Conservation (phyloP, 768 basidiomycete genomes). For the Zangia roseola region DNA sequence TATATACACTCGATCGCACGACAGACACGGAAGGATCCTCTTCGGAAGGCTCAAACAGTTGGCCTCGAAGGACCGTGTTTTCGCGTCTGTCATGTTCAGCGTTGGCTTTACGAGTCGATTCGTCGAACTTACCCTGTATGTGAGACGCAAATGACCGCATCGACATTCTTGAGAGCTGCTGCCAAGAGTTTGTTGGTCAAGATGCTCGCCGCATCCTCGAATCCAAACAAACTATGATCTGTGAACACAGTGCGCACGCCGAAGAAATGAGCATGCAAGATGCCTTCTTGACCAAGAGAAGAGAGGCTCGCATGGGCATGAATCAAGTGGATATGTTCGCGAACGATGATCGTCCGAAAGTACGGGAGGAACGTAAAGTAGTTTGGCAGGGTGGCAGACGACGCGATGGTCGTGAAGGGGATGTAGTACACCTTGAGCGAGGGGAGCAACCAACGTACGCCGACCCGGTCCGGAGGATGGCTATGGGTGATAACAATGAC, state of each 20-base stretch:
- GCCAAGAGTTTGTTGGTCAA: slow-evolving; percentile 94
- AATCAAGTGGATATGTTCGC: slow-evolving; percentile 83
- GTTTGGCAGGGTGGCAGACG: slow-evolving; percentile 91
- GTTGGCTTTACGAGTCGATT: neutral
- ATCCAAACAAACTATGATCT: slow-evolving; percentile 95
- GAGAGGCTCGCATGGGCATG: slow-evolving; percentile 93
- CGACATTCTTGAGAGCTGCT: slow-evolving; percentile 84
- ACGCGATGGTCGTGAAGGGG: slow-evolving; percentile 84
- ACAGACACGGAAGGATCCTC: slow-evolving; percentile 43
- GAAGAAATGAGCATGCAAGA: slow-evolving; percentile 85
- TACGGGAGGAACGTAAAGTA: slow-evolving; percentile 93
- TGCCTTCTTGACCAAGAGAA: slow-evolving; percentile 87
- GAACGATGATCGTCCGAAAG: slow-evolving; percentile 80
- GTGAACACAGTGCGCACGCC: slow-evolving; percentile 92
- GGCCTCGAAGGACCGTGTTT: slow-evolving; percentile 89
- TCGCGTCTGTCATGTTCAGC: slow-evolving; percentile 65
- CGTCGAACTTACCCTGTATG: slow-evolving; percentile 76
- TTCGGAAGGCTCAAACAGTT: slow-evolving; percentile 57
- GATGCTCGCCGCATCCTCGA: slow-evolving; percentile 96
- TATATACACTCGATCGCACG: slow-evolving; percentile 68
- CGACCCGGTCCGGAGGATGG: slow-evolving; percentile 81
- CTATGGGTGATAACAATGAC: slow-evolving; percentile 95
- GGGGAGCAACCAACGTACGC: slow-evolving; percentile 86
- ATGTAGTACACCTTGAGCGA: slow-evolving; percentile 93
- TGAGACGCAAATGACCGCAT: slow-evolving; percentile 94